Percentiles rank a stretch among this genome's conserved stretches.
Evolutionary conservation across 2,329 filamentous ascomycete species (phyloP).

Genomic region (Thelonectria discophora): DNA sequence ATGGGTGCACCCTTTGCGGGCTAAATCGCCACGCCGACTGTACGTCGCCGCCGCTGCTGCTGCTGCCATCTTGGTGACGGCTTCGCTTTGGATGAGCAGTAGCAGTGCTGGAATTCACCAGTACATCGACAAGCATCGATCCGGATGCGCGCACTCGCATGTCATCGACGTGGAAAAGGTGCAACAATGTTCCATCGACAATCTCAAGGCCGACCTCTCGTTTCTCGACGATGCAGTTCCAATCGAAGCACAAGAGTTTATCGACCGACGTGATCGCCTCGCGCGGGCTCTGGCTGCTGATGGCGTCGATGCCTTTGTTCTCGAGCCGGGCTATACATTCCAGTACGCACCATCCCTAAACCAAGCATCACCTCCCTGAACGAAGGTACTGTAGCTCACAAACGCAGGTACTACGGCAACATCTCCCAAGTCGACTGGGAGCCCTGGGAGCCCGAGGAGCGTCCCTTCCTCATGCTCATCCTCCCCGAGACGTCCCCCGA

Average conservation of each 20-base stretch:
- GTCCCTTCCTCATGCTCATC: conserved; percentile 70
- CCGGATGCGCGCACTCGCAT: conserved; percentile 5
- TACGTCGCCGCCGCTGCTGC: not conserved
- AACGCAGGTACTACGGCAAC: conserved; percentile 68
- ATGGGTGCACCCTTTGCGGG: conserved; percentile 4
- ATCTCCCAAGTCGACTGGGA: conserved; percentile 70
- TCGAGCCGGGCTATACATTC: conserved; percentile 72
- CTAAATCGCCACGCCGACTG: conserved; percentile 10
- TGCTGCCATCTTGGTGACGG: conserved; percentile 9
- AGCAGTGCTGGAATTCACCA: conserved; percentile 9
- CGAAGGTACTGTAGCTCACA: no score
- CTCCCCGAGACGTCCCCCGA: conserved; percentile 53
- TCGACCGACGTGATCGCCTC: conserved; percentile 63
- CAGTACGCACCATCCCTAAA: conserved; percentile 49
- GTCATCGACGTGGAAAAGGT: conserved; percentile 28
- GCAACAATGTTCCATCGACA: conserved; percentile 61
- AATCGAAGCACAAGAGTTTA: conserved; percentile 60
- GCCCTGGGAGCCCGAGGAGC: conserved; percentile 71
- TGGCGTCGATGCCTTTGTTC: conserved; percentile 64
- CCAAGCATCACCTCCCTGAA: no score
- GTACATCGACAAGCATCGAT: not conserved
- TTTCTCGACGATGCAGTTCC: conserved; percentile 61
- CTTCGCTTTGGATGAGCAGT: conserved; percentile 14
- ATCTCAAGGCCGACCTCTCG: conserved; percentile 57
- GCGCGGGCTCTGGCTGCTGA: conserved; percentile 62